Base-by-base conservation (phyloP, 176 grass and related monocot genomes). In the Cymbopogon citratus region DNA sequence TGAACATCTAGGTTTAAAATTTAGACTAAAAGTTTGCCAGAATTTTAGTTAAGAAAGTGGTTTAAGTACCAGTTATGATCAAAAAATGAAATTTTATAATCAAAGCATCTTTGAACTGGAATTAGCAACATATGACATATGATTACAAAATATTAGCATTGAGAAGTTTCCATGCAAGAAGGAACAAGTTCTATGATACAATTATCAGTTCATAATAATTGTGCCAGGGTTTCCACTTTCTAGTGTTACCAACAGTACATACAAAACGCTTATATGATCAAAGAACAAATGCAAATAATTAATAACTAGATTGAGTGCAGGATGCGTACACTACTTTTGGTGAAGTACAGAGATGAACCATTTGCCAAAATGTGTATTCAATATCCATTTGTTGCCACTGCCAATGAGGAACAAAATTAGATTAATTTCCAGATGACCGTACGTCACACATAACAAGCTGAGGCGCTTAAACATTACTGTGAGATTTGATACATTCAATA, bases 311-410 rank as follows among this genome's bases (percentile, higher is more conserved):
- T 62, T 84, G 83, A 72, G 83, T 70, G 85, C 86, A 88, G 63
- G 64, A 91, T 85, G 83, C 96, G 34, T 95, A 99, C 96, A 99
- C 96, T 89, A 99, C 80, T 99, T 99, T 95, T 19, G 90, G 96
- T 75, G 96, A 95, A 83, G 92, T 99, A 92, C 92, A 99, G 52
- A 99, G 96, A 91, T 99, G 84, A 80, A 99, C 92, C 96, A 99
- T 99, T 95, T 99, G 96, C 96, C 96, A 99, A 88, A 99, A 95
- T 59, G 96, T 95, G 83, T 99, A 99, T 87, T 99, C 92, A 21
- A 95, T 90, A 78, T 99, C 96, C 96, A 99, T 99, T 98, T 99
- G 96, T 90, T 95, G 96, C 96, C 96, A 99, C 96, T 99, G 86
- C 68, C 65, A 84, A 84, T 76, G 63, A 81, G 59, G 74, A 84